Evolutionary conservation across 2,329 filamentous ascomycete species (phyloP), one percentile per base, ranked within the genome.

Genomic region (Thyridium curvatum): DNA sequence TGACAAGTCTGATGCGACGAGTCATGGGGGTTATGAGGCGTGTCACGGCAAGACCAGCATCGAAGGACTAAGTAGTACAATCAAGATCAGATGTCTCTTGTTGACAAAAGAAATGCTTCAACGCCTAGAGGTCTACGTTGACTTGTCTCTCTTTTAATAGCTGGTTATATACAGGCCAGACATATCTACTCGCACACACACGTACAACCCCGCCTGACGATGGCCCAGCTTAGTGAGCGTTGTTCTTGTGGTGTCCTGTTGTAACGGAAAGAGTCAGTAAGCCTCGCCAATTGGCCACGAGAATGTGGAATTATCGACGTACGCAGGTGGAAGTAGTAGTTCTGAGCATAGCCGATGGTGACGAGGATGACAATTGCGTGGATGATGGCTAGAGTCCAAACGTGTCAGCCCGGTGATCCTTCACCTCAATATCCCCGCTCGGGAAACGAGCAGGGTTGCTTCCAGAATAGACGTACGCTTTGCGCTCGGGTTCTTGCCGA

Each of bases 261-360:
- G 8, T 6, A 13, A 36, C n/a, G 18, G 12, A 10, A 16, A n/a
- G 3, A 10, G 39, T 38, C 31, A 28, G 37, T 12, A 16, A 18
- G 18, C 4, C 29, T 30, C 9, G 6, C 18, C 14, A 6, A 17
- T 14, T 34, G 14, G n/a, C 26, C 4, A 17, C 8, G 29, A 18
- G 12, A 21, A 30, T 33, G n/a, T n/a, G 26, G 15, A 18, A n/a
- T 32, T 32, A 16, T 30, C 9, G 31, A 33, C 16, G 69, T 82
- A 98, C 93, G 88, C 60, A 98, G 79, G 72, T 98, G 94, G 86
- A 94, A 97, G 80, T 98, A 97, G 83, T 98, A 98, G 74, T 95
- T 90, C 73, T 97, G 88, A 56, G 85, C 86, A 69, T 98, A 98
- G 58, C 93, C 91, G 53, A 97, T 62, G 51, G 79, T 68, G 50